Evolutionary conservation across 176 grass and related monocot species (phyloP), one percentile per base, ranked within the genome.

Genomic region (Tillandsia fasciculata): DNA sequence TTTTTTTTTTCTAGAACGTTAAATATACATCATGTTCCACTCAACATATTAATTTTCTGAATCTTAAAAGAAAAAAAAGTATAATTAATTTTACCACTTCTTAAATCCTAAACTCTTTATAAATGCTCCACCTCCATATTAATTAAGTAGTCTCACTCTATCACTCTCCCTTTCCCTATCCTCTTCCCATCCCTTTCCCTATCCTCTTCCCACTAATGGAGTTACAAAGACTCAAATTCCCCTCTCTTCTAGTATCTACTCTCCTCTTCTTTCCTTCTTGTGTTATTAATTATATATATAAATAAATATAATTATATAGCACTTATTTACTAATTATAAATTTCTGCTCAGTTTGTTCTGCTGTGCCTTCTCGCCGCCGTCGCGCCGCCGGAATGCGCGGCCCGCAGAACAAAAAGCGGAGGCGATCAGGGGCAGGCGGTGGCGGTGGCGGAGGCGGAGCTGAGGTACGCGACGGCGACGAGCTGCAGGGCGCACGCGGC

Each of bases 401-500:
- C 56, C 56, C 7, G 9, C 14, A 18, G 17, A 20, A 2, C 56
- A 22, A 61, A 0, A 61, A 22, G 8, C 3, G 52, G 8, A 51
- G 64, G 1, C 8, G 64, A 12, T 3, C 4, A 20, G 26, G 17
- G 3, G 72, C 20, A 11, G 28, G 52, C 11, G 8, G 54, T 6
- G 14, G 23, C 22, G 54, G 49, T 72, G 10, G 20, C 14, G n/a
- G n/a, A n/a, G 10, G 20, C 14, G 20, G 80, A 76, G 76, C 84
- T 86, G 83, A 70, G 77, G 20, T 94, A 99, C 77, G 14, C 81
- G n/a, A 78, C 90, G 22, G 85, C 90, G 2, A 67, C 84, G 15
- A 81, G 8, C 26, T 93, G 95, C 87, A 77, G 90, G 10, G 69
- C 76, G 51, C 90, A 93, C 77, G 83, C 85, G 71, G 80, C 84